Conservation (phyloP, 768 basidiomycete species). For the Termitomyces sp. region DNA sequence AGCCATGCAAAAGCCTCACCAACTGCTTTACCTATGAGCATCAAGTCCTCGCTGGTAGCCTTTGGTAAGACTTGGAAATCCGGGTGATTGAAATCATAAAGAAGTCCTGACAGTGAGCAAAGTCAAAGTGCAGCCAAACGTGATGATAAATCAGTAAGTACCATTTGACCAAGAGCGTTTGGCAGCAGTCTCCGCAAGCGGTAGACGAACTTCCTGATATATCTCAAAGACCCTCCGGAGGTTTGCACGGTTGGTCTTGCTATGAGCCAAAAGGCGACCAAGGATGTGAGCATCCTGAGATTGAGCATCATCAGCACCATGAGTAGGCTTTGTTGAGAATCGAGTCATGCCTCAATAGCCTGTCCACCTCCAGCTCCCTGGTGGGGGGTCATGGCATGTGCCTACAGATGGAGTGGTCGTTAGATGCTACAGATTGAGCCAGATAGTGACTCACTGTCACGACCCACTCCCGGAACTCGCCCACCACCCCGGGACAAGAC, state of each 20-base stretch:
- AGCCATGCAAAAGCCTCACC: constrained; percentile 15
- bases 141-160: background rate
- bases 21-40: constrained; percentile 11
- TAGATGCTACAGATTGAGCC: background rate
- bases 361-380: constrained; percentile 21
- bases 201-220: constrained; percentile 17
- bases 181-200: constrained; percentile 10
- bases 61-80: background rate
- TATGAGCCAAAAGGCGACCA: constrained; percentile 14
- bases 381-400: constrained; percentile 20
- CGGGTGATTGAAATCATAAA: constrained; percentile 2
- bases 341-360: constrained; percentile 14
- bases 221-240: constrained; percentile 11
- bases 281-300: constrained; percentile 18
- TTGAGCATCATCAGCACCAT: too few relatives aligned
- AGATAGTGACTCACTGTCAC: background rate
- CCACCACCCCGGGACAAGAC: too few relatives aligned
- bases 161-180: constrained; percentile 14
- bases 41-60: background rate
- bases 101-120: background rate
- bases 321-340: too few relatives aligned
- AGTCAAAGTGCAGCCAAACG: background rate
- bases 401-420: constrained; percentile 3
- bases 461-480: too few relatives aligned
- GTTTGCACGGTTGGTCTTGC: constrained; percentile 7